Base-by-base conservation (phyloP, 176 grass and related monocot genomes). In the Echinochloa phyllopogon region DNA sequence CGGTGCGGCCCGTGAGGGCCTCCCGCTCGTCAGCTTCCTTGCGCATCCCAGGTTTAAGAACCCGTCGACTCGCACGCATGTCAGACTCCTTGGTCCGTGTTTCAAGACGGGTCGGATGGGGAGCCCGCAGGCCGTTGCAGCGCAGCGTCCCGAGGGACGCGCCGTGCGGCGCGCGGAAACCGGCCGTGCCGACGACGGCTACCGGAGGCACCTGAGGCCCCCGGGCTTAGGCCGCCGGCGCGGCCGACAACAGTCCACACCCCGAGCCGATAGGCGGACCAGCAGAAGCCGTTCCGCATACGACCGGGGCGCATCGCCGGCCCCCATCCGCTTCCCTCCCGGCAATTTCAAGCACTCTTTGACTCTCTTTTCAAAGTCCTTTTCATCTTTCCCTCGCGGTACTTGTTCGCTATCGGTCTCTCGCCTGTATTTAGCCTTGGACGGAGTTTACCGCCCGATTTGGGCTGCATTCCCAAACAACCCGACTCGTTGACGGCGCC, bases 81-180 rank as follows among this genome's bases (percentile, higher is more conserved):
- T 90, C 88, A 83, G 85, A 94, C 92, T 94, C 89, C 92, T 94
- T 91, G 84, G 86, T 94, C 87, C 84, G 72, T 92, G 84, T 91
- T 94, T 94, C 88, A 94, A 94, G 88, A 94, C 52, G 79, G 92
- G 92, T 91, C 83, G 83, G 69, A 86, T 91, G 85, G 89, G 89
- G 81, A n/a, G n/a, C n/a, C n/a, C n/a, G n/a, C n/a, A n/a, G n/a
- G n/a, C n/a, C n/a, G n/a, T n/a, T n/a, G n/a, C n/a, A n/a, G n/a
- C n/a, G n/a, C n/a, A n/a, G n/a, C n/a, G n/a, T n/a, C n/a, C n/a
- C n/a, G n/a, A n/a, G n/a, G n/a, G n/a, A n/a, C n/a, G n/a, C n/a
- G n/a, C n/a, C n/a, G n/a, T n/a, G n/a, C n/a, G n/a, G n/a, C n/a
- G n/a, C n/a, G n/a, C n/a, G n/a, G n/a, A n/a, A n/a, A n/a, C n/a